phyloP scores from a whole-genome alignment of 73 alveolate genomes.

The Diophrys appendiculata region DNA sequence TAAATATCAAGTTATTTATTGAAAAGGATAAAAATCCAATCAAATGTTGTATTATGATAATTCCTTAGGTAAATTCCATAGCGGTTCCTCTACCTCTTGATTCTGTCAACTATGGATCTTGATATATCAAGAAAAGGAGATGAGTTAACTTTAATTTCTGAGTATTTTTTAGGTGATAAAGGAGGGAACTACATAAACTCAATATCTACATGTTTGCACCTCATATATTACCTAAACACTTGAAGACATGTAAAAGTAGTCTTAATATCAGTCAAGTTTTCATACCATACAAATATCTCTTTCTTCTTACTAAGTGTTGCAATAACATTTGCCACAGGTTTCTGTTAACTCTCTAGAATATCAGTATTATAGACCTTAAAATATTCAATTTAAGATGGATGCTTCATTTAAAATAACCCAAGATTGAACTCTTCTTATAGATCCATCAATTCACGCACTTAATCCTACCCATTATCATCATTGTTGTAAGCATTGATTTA shows the following conservation, averaged over 20 bases:
- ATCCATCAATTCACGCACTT: background rate
- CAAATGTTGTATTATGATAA: conserved; percentile 54
- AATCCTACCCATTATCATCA: too few species aligned
- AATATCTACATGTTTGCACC: conserved; percentile 19
- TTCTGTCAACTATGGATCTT: conserved; percentile 1
- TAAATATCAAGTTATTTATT: conserved; percentile 36
- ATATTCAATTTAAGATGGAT: conserved; percentile 15
- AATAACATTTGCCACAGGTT: conserved; percentile 44
- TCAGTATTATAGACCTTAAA: conserved; percentile 48
- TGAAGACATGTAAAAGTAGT: conserved; percentile 48
- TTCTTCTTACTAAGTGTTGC: conserved; percentile 49
- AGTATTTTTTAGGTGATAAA: conserved; percentile 45
- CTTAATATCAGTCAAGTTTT: conserved; percentile 39
- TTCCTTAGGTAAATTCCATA: conserved; percentile 44
- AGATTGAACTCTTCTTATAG: background rate
- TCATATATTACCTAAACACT: conserved; percentile 30
- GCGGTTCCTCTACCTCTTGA: conserved; percentile 38
- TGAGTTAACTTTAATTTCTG: conserved; percentile 18
- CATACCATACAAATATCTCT: conserved; percentile 49
- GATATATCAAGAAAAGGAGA: conserved; percentile 37
- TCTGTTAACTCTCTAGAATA: conserved; percentile 48
- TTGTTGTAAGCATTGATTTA: background rate
- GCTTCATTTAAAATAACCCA: background rate
- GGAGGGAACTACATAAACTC: conserved; percentile 60
- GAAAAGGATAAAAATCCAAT: conserved; percentile 51